phyloP scores from a whole-genome alignment of 257 asterid species.

The Solanum gracilifrons region DNA sequence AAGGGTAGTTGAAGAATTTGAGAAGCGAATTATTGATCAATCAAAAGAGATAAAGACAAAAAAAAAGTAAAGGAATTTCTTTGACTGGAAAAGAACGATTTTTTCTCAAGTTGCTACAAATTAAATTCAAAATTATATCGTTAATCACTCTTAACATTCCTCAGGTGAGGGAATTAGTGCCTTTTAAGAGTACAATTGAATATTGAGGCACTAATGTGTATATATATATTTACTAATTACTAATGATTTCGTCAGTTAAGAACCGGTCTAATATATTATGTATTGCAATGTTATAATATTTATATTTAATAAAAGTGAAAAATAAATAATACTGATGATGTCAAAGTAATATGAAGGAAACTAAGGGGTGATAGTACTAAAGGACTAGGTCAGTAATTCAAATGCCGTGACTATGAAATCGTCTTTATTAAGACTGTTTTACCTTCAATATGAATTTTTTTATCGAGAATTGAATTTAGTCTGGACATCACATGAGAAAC shows the following conservation, averaged over 20 bases:
- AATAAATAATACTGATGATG: background rate
- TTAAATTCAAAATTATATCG: background rate
- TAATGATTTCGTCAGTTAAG: background rate
- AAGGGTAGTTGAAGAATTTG: background rate
- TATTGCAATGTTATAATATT: background rate
- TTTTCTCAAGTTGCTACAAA: background rate
- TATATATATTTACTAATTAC: background rate
- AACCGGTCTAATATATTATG: background rate
- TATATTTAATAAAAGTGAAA: background rate
- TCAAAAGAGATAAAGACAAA: background rate
- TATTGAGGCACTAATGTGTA: background rate
- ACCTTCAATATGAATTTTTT: fast-evolving
- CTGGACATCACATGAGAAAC: background rate
- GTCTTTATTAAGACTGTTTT: background rate
- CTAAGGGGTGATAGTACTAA: background rate
- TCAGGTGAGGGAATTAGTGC: background rate
- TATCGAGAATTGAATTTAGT: background rate
- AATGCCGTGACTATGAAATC: background rate
- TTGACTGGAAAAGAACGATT: background rate
- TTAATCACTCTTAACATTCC: background rate
- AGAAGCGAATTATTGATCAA: background rate
- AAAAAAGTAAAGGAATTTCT: background rate
- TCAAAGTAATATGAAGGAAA: background rate
- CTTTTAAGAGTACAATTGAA: background rate
- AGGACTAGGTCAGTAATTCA: background rate